Conservation (phyloP, 2,329 filamentous ascomycete species). For the Lachnellula cervina region DNA sequence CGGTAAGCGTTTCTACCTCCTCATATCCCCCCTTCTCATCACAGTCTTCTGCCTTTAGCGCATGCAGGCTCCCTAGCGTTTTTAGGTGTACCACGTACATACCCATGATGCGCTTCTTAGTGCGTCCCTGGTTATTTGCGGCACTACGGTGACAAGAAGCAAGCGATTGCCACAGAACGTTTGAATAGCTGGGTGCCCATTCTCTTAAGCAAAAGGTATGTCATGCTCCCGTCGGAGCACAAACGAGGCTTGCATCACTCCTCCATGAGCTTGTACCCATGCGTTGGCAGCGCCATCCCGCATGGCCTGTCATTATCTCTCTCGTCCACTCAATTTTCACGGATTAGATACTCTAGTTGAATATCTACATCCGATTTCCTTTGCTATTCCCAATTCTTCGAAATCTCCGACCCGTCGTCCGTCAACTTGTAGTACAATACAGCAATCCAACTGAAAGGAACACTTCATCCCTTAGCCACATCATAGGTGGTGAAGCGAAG, state of each 20-base stretch:
- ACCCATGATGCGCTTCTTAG: not conserved
- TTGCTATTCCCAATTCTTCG: constrained; percentile 28
- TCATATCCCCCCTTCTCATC: constrained; percentile 4
- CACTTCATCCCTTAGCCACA: constrained; percentile 23
- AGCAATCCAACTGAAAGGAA: constrained; percentile 24
- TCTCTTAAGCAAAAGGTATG: constrained; percentile 8
- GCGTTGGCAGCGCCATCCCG: constrained; percentile 30
- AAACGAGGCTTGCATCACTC: constrained; percentile 28
- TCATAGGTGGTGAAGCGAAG: constrained; percentile 12
- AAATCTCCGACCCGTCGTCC: constrained; percentile 24
- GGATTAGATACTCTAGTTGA: constrained; percentile 19
- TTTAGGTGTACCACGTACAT: constrained; percentile 1
- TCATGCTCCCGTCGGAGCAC: constrained; percentile 25
- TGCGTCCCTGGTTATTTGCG: constrained; percentile 10
- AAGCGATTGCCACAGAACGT: constrained; percentile 24
- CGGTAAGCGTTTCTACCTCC: constrained; percentile 4
- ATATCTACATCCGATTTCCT: constrained; percentile 30
- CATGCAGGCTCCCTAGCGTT: constrained; percentile 16
- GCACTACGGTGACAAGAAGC: constrained; percentile 14
- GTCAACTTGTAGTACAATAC: constrained; percentile 25
- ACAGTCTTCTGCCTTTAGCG: constrained; percentile 6
- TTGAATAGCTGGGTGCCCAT: constrained; percentile 9
- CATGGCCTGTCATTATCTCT: constrained; percentile 22
- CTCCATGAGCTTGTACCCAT: constrained; percentile 25
- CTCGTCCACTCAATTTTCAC: constrained; percentile 18